Conservation (phyloP, 1,284 basidiomycete species). For the Marasmius fiardii region DNA sequence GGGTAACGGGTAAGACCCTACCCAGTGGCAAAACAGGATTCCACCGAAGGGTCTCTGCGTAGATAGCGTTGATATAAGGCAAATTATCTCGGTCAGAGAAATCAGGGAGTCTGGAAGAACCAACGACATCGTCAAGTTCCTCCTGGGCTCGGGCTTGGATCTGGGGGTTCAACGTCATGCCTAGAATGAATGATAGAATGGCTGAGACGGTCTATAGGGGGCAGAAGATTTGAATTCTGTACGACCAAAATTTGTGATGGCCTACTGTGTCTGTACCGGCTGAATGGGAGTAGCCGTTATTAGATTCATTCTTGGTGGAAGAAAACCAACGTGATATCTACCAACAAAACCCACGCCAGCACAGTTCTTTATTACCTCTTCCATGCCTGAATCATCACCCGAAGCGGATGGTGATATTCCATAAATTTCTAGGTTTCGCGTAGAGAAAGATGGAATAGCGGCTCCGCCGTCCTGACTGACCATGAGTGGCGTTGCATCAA, state of each 20-base stretch:
- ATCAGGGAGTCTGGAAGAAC: conserved; percentile 28
- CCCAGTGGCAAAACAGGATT: neutral
- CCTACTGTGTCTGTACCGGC: conserved; percentile 18
- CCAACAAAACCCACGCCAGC: neutral
- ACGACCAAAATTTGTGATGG: neutral
- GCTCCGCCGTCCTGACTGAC: neutral
- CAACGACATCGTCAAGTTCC: conserved; percentile 31
- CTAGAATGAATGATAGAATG: conserved; percentile 22
- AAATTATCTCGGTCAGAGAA: conserved; percentile 29
- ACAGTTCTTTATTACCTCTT: neutral
- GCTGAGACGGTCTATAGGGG: conserved; percentile 19
- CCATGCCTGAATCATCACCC: neutral
- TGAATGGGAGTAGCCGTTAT: no score
- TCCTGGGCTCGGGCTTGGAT: conserved; percentile 24
- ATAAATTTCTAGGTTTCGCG: neutral
- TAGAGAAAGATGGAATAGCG: neutral
- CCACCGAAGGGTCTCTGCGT: conserved; percentile 15
- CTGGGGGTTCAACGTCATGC: conserved; percentile 25
- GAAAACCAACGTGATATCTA: neutral
- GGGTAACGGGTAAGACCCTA: no score
- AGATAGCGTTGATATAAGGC: conserved; percentile 27
- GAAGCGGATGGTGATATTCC: neutral
- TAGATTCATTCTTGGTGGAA: no score
- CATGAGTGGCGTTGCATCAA: neutral
- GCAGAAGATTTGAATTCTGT: neutral